A percentile compares a stretch with the other conserved stretches of the same genome.
Evolutionary conservation across 148 eudicot species (phyloP).

Genomic region (Rheum nobile): DNA sequence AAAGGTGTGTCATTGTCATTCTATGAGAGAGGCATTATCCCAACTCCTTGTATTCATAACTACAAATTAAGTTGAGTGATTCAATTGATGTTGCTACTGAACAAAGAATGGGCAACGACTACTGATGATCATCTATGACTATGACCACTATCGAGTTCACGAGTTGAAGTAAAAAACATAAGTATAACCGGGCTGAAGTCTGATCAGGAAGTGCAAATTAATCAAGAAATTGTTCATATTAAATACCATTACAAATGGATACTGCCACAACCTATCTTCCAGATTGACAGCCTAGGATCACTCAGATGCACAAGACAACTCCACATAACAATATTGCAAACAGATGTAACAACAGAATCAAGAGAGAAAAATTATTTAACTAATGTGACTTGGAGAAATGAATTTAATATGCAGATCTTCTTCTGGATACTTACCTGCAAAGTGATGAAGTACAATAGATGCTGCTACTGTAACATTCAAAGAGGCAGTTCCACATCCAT

Average conservation of each 20-base stretch:
- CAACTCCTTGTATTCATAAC: not conserved
- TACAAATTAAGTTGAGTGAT: not conserved
- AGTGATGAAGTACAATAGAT: slow-evolving; percentile 90
- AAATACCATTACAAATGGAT: not conserved
- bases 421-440: slow-evolving; percentile 42
- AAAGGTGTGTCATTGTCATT: not conserved
- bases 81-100: not conserved
- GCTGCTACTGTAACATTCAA: slow-evolving; percentile 93
- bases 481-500: slow-evolving; percentile 98
- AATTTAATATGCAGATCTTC: not conserved
- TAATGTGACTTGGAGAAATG: not conserved
- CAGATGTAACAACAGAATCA: not conserved
- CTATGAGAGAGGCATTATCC: not conserved
- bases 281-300: not conserved
- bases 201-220: not conserved
- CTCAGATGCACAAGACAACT: not conserved
- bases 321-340: not conserved
- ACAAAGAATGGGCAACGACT: not conserved
- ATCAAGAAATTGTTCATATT: not conserved
- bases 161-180: not conserved
- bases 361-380: not conserved
- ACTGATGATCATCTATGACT: not conserved
- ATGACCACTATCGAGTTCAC: not conserved
- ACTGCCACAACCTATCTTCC: not conserved
- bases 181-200: not conserved